Base-by-base conservation (phyloP, 2,329 filamentous ascomycete species). In the Cadophora luteo-olivacea region DNA sequence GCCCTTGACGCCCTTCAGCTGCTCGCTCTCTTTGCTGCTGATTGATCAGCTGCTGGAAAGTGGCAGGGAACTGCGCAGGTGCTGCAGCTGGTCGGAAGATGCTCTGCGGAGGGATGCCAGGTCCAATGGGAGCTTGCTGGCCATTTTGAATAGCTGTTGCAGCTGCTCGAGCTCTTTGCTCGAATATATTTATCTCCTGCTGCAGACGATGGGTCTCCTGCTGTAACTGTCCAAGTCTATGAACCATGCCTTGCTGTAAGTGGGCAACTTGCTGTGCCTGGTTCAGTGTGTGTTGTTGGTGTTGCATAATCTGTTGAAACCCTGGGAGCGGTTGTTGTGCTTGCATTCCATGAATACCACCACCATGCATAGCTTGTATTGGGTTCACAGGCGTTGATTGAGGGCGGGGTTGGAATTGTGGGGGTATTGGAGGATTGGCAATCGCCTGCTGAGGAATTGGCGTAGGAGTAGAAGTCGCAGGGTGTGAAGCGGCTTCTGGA, bases 191-290 rank as follows among this genome's bases (percentile, higher is more conserved):
- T 69, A 77, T 72, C 78, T 81, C 64, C 79, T 78, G 61, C 80
- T 78, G 65, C 78, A 82, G 62, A 78, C 81, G 49, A 79, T 79
- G 79, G 8, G 82, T 81, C 64, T 86, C 83, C 33, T 81, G 79
- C 69, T 84, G 84, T n/a, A 84, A 75, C 55, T 83, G 83, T 25
- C 78, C 81, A 69, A 85, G 74, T 77, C 84, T 83, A 8, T 60
- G 57, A 19, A 60, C 57, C 57, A 60, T 60, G 22, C 36, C 57
- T 36, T 60, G 57, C 57, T 60, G 57, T 12, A 60, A 45, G 33
- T 60, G 57, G 19, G 57, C 57, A 41, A 60, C 57, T 45, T 60
- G 57, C 12, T 60, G 57, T 25, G 55, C 64, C 32, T 66, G 64
- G 63, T 70, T 72, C 29, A 74, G 68, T 25, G 69, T 58, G 0